phyloP scores from a whole-genome alignment of 805 yeast genomes.

The Yamadazyma scolyti region DNA sequence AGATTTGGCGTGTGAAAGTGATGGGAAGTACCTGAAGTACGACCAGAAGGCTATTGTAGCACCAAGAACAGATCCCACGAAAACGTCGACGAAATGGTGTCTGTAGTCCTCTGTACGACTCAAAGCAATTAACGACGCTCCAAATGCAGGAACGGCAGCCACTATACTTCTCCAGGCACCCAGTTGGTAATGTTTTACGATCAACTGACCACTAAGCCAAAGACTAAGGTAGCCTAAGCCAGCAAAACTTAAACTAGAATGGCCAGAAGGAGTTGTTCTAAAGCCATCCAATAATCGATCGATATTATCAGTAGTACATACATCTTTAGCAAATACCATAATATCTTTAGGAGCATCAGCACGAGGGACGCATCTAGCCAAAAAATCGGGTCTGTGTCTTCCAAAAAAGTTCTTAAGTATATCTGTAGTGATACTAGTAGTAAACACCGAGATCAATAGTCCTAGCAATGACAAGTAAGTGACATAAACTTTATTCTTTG shows the following conservation, averaged over 20 bases:
- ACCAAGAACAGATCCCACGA: slow-evolving; percentile 72
- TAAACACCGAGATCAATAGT: slow-evolving; percentile 52
- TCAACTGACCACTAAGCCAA: slow-evolving; percentile 68
- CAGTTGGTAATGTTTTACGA: slow-evolving; percentile 37
- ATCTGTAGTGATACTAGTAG: slow-evolving; percentile 66
- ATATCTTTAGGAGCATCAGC: slow-evolving; percentile 51
- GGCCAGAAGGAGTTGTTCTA: slow-evolving; percentile 82
- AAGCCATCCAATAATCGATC: slow-evolving; percentile 60
- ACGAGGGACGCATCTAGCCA: slow-evolving; percentile 77
- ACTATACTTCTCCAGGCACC: slow-evolving; percentile 65
- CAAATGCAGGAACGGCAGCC: slow-evolving; percentile 52
- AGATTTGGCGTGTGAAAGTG: slow-evolving; percentile 22
- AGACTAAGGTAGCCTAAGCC: slow-evolving; percentile 60
- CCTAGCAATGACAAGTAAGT: slow-evolving; percentile 68
- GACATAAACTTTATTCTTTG: slow-evolving; percentile 53
- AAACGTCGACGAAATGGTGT: slow-evolving; percentile 86
- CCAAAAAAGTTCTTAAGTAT: slow-evolving; percentile 81
- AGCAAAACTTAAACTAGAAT: slow-evolving; percentile 67
- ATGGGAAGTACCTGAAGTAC: slow-evolving; percentile 53
- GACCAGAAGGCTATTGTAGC: slow-evolving; percentile 52
- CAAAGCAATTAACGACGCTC: slow-evolving; percentile 75
- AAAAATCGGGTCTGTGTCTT: slow-evolving; percentile 87
- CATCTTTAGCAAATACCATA: slow-evolving; percentile 59
- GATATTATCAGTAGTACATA: slow-evolving; percentile 53
- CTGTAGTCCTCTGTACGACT: slow-evolving; percentile 90